Evolutionary conservation across 345 rosid species (phyloP), one percentile per base, ranked within the genome.

Genomic region (Syzygium aromaticum): DNA sequence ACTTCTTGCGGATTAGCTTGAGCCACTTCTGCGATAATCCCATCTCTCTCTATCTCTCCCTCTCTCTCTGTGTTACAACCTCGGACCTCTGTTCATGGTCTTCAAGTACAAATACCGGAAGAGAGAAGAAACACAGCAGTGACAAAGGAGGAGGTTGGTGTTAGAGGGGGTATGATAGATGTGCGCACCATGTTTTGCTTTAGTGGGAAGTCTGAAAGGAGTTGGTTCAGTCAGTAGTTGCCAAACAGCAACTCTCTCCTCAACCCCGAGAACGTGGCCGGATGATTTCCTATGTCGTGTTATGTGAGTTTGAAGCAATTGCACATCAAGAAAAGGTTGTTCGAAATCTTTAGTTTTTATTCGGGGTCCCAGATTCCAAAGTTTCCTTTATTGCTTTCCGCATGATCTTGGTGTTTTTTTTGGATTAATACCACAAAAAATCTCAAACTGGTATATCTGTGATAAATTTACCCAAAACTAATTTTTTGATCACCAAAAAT

Each of bases 161-260:
- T 40, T 11, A 67, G 43, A 28, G 40, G 78, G 49, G 43, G 46
- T 1, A 73, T 19, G 49, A 73, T 73, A 87, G 89, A 86, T 85
- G 88, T 91, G 93, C 91, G 86, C 83, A 52, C 87, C 94, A 92
- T 89, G 91, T 92, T 89, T 52, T 85, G 73, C 86, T 54, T 27
- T 83, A 59, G 86, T 33, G 27, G 67, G 22, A 59, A 43, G 12
- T 30, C 80, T 28, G 49, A 28, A 23, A 82, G 8, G 53, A 16
- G 86, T 22, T 86, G 25, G 51, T 56, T 83, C 49, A 51, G 88
- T 51, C 67, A 84, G 80, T 38, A 84, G 49, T 19, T 73, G 80
- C 49, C 80, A 40, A 73, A 73, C 80, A 38, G 10, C 49, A 33
- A 73, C 80, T 73, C 49, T 21, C 80, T 38, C 49, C 46, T 89